A percentile compares a stretch with the other conserved stretches of the same genome.
Evolutionary conservation across 805 yeast genomes (phyloP).

Genomic region (Hanseniaspora singularis): DNA sequence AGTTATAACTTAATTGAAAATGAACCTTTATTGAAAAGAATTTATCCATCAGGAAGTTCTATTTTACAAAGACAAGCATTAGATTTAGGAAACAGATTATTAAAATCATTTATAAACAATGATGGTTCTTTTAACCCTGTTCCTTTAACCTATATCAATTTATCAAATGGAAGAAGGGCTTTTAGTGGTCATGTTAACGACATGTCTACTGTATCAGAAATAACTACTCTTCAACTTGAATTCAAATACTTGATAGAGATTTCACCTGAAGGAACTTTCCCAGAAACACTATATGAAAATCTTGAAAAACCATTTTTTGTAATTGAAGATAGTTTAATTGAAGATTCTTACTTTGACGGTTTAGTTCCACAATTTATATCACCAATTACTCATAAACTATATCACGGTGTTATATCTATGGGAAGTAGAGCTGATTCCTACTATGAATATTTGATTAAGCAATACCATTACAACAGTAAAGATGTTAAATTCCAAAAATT

Average conservation of each 20-base stretch:
- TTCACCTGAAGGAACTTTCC: constrained; percentile 50
- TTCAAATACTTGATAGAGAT: constrained; percentile 67
- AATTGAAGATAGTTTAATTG: constrained; percentile 47
- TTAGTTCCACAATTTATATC: constrained; percentile 69
- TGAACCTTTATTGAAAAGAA: constrained; percentile 29
- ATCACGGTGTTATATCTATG: constrained; percentile 54
- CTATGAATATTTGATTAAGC: constrained; percentile 79
- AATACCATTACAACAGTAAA: constrained; percentile 34
- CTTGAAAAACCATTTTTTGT: constrained; percentile 64
- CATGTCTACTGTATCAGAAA: constrained; percentile 83
- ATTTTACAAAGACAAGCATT: constrained; percentile 65
- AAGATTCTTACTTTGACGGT: constrained; percentile 42
- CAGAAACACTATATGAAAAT: constrained; percentile 42
- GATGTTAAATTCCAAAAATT: constrained; percentile 46
- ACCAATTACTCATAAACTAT: constrained; percentile 62
- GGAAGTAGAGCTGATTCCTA: constrained; percentile 92
- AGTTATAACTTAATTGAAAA: constrained; percentile 54
- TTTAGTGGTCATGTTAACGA: constrained; percentile 47
- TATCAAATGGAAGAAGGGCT: constrained; percentile 49
- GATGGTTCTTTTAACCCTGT: constrained; percentile 23
- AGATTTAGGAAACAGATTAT: constrained; percentile 60
- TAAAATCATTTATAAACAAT: constrained; percentile 35
- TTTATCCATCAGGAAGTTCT: constrained; percentile 29
- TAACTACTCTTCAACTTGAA: constrained; percentile 74
- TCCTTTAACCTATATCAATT: constrained; percentile 70